Conservation (phyloP, 495 filamentous ascomycete species). For the Aspergillus asperescens region DNA sequence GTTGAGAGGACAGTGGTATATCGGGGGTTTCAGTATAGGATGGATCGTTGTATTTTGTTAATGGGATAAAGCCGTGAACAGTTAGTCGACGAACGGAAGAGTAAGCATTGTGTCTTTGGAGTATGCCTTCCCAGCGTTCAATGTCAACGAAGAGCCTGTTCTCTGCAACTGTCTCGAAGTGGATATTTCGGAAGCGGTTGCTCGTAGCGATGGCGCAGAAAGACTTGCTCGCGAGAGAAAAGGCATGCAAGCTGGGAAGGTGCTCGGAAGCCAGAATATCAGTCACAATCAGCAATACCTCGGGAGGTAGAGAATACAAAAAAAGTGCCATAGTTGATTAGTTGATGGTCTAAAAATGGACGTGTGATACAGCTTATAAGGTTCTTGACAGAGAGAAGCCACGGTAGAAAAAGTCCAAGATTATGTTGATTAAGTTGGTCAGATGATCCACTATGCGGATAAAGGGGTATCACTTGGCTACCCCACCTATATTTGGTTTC, state of each 20-base stretch:
- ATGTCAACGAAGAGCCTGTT: not conserved
- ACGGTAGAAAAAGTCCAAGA: too few relatives aligned
- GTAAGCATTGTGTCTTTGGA: slow-evolving; percentile 3
- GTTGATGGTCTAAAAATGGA: not conserved
- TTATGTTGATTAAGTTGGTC: too few relatives aligned
- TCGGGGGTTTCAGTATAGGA: not conserved
- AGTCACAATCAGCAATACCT: not conserved
- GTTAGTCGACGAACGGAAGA: slow-evolving; percentile 1
- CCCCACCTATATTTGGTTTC: too few relatives aligned
- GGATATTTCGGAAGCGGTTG: slow-evolving; percentile 1
- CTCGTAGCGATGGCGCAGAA: not conserved
- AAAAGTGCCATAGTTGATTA: not conserved
- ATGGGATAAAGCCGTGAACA: not conserved
- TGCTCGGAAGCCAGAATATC: slow-evolving; percentile 1
- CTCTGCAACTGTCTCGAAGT: not conserved
- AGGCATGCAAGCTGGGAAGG: slow-evolving; percentile 1
- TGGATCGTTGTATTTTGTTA: slow-evolving; percentile 1
- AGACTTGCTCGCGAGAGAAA: slow-evolving; percentile 2
- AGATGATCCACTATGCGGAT: too few relatives aligned
- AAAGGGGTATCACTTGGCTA: too few relatives aligned
- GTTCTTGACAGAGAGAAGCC: not conserved
- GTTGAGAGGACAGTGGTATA: not conserved
- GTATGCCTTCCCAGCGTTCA: not conserved
- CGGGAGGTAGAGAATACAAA: not conserved
- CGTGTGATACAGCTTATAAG: not conserved